Conservation (phyloP, 2,329 filamentous ascomycete species). For the Fusarium sp. region DNA sequence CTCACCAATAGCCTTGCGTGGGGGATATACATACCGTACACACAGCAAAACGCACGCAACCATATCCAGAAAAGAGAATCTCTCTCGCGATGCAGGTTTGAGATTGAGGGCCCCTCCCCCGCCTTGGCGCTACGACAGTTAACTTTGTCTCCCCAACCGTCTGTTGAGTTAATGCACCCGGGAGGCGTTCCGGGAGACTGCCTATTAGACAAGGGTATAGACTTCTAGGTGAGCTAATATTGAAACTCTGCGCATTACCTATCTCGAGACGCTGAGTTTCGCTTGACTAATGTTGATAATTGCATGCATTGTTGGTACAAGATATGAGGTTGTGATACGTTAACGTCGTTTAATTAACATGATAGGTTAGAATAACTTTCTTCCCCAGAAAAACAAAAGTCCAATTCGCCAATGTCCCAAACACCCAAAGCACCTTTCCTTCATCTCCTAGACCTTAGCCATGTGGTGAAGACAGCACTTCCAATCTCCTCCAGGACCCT, state of each 20-base stretch:
- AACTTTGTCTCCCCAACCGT: not conserved
- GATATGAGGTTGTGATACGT: not conserved
- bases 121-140: conserved; percentile 24
- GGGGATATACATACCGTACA: not conserved
- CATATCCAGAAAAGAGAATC: conserved; percentile 20
- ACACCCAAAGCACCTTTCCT: conserved; percentile 24
- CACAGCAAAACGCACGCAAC: conserved; percentile 27
- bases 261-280: conserved; percentile 1
- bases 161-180: conserved; percentile 2
- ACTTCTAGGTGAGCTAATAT: conserved; percentile 1
- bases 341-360: conserved; percentile 22
- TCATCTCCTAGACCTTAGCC: conserved; percentile 35
- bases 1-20: not conserved
- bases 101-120: conserved; percentile 23
- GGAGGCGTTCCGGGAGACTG: conserved; percentile 5
- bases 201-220: conserved; percentile 2
- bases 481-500: conserved; percentile 50
- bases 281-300: not conserved
- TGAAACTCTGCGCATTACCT: conserved; percentile 19
- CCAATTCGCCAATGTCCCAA: conserved; percentile 30
- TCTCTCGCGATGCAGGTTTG: not conserved
- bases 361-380: conserved; percentile 5
- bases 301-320: not conserved
- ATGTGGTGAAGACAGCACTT: conserved; percentile 51
- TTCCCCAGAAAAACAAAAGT: conserved; percentile 18